Evolutionary conservation across 768 basidiomycete genomes (phyloP), one percentile per base, ranked within the genome.

Genomic region (Kwoniella pini): DNA sequence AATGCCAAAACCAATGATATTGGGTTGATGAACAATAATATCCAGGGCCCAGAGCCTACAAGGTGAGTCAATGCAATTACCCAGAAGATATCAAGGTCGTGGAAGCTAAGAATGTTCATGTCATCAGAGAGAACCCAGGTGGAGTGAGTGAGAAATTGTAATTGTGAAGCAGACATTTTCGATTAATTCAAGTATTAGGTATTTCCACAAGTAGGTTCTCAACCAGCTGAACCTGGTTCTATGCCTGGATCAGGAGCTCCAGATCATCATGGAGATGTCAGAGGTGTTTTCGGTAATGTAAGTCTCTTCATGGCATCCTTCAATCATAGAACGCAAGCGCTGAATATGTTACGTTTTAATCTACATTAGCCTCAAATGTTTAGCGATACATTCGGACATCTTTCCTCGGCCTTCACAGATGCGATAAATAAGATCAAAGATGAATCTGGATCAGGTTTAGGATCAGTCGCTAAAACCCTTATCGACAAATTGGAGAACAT

Each of bases 201-300:
- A 17, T 69, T 65, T 55, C 72, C 72, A 11, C 67, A 71, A 50
- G 56, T 67, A 12, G 44, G 62, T 15, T 30, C 28, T 12, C 53
- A 54, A 39, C 45, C 67, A n/a, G 71, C 73, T 17, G 45, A 55
- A 3, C 49, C 70, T 19, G 70, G 75, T 38, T 50, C 66, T 13
- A 68, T 72, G 53, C 77, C 77, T 19, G 77, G 77, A 26, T 68
- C 69, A 4, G 75, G 73, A 3, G 55, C 61, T 2, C 70, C 75
- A 4, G 67, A 71, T 17, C 70, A 69, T 22, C 64, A 64, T 21
- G 75, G 69, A 1, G 64, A 70, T 45, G 73, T 72, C 15, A 54
- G 74, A 50, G 69, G 72, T 7, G 68, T 78, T 0, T 78, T 78
- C 46, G 68, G 70, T 33, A 78, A 78, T 51, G 77, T 78, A 39